Evolutionary conservation across 78 protist genomes (phyloP).

Genomic region (Dictyostelium brefeldianum): DNA sequence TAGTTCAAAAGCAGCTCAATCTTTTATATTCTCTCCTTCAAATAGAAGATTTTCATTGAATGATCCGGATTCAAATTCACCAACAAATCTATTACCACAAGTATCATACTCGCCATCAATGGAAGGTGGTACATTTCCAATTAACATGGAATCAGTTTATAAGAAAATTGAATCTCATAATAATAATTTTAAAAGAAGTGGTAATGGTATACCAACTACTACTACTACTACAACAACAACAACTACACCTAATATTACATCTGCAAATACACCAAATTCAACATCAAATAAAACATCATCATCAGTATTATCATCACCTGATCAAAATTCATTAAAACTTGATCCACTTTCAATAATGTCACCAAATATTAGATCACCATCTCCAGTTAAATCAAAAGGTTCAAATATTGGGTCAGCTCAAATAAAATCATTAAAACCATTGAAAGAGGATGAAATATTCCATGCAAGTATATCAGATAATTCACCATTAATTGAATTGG

Average conservation of each 20-base stretch:
- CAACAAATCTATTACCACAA: not conserved
- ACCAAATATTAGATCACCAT: not conserved
- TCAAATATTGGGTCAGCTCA: too few relatives aligned
- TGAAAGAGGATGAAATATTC: slow-evolving; percentile 1
- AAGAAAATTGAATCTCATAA: slow-evolving; percentile 11
- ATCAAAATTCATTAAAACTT: not conserved
- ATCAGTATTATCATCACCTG: not conserved
- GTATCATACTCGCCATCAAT: slow-evolving; percentile 5
- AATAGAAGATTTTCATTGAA: slow-evolving; percentile 16
- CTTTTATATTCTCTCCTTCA: not conserved
- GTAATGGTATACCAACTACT: not conserved
- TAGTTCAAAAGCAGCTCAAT: not conserved
- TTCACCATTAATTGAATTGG: not conserved
- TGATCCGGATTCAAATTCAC: not conserved
- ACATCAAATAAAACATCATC: not conserved
- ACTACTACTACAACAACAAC: not conserved
- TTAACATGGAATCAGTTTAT: slow-evolving; percentile 25
- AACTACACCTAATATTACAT: not conserved
- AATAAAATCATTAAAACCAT: not conserved
- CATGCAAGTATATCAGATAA: not conserved
- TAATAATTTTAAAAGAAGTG: slow-evolving; percentile 11
- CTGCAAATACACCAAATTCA: not conserved
- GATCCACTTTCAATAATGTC: not conserved
- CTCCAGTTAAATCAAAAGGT: too few relatives aligned
- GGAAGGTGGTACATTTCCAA: slow-evolving; percentile 7